phyloP scores from a whole-genome alignment of 768 basidiomycete genomes.

The Podaxis sp. region DNA sequence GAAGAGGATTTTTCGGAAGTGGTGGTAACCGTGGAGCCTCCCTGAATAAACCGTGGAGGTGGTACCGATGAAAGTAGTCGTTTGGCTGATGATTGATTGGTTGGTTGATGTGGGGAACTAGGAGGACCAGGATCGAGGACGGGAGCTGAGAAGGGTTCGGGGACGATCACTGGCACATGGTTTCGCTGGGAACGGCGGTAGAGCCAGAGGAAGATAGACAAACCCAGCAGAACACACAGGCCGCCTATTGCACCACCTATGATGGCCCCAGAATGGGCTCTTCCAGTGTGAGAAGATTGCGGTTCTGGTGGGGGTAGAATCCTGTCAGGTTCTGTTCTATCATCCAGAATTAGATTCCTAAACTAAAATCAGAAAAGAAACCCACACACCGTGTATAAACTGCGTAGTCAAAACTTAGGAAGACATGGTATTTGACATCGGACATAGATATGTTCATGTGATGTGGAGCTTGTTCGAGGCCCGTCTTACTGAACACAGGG shows the following conservation, averaged over 20 bases:
- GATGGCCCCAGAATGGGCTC: neutral
- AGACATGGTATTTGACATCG: conserved; percentile 11
- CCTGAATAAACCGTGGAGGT: no score
- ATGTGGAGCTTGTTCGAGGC: conserved; percentile 15
- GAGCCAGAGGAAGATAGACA: neutral
- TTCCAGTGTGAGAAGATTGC: neutral
- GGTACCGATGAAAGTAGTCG: no score
- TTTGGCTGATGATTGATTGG: no score
- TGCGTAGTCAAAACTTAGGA: conserved; percentile 19
- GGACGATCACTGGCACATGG: neutral
- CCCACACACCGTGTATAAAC: conserved; percentile 14
- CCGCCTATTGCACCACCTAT: neutral
- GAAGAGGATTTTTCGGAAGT: no score
- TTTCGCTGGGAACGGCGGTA: neutral
- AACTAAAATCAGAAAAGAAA: neutral
- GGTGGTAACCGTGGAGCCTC: no score
- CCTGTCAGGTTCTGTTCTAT: neutral
- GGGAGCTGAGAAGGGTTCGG: neutral
- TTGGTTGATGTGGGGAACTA: neutral
- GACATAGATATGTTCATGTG: conserved; percentile 12
- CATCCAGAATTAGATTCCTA: neutral
- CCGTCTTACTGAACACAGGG: conserved; percentile 20
- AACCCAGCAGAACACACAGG: neutral
- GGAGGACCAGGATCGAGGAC: neutral
- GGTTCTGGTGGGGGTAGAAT: neutral